Base-by-base conservation (phyloP, 2,329 filamentous ascomycete genomes). In the Colletotrichum sp. region DNA sequence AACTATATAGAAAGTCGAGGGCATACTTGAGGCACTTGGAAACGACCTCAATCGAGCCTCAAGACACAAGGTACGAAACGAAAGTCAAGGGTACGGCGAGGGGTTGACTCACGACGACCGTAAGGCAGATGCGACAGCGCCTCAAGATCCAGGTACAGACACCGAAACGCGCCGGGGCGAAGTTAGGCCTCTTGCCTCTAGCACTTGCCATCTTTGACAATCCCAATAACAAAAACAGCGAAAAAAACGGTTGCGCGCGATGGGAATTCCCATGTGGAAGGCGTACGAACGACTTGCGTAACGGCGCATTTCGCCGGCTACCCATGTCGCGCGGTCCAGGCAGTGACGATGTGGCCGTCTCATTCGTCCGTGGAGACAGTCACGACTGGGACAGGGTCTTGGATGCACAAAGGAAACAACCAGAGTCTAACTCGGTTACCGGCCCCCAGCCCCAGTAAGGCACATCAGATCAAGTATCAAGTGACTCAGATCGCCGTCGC, bases 71-170 rank as follows among this genome's bases (percentile, higher is more conserved):
- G 43, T 51, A 51, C 6, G 33, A 62, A 4, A 16, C 18, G 0
- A 8, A 18, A 2, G n/a, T 18, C 58, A 3, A 38, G 58, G 58
- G 55, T 31, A 9, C 54, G 24, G 3, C n/a, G 29, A 6, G 6
- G 21, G 21, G 6, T 43, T 67, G 65, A 67, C 9, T 67, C 65
- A 66, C 64, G 27, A 8, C 9, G 31, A 8, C 31, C 11, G 31
- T 11, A 38, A 66, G 64, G 64, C 64, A 66, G 64, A 66, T 47
- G 33, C 38, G 29, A 58, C 51, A 33, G 12, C 51, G 31, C 51
- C 64, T 27, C 63, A 34, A 34, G 12, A 34, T 38, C 27, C 29
- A 21, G 15, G 12, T 15, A 27, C n/a, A 43, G 24, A 27, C 62
- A 54, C 62, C 62, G 62, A 65, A 65, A 38, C 16, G 36, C 18